These are phyloP conservation scores for Leishmania major DNA, from an alignment of 208 protist genomes.

Conservation along the genomic window DNA sequence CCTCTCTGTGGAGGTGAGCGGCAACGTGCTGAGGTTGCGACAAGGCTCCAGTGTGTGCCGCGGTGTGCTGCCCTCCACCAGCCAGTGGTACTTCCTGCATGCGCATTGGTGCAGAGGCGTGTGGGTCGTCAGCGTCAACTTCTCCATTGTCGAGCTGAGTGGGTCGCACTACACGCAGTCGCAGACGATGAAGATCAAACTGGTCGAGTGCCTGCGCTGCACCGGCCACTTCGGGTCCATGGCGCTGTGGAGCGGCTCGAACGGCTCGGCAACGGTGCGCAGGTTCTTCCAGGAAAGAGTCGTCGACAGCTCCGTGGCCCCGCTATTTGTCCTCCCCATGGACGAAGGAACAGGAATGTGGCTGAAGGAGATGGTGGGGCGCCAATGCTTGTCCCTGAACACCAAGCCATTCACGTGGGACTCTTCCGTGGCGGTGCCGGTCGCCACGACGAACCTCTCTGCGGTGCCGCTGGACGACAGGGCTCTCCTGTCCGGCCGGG, in stretches of 20 bases:
- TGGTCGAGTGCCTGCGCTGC: conserved; percentile 51
- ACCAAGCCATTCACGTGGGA: conserved; percentile 67
- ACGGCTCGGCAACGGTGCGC: conserved; percentile 33
- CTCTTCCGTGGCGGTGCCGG: conserved; percentile 40
- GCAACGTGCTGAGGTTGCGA: conserved; percentile 43
- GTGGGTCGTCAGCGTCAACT: conserved; percentile 73
- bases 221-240: conserved; percentile 73
- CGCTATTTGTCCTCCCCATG: conserved; percentile 72
- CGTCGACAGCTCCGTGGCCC: conserved; percentile 30
- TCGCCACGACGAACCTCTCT: conserved; percentile 4
- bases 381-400: conserved; percentile 43
- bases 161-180: conserved; percentile 53
- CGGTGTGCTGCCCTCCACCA: conserved; percentile 45
- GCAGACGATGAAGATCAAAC: conserved; percentile 51
- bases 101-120: conserved; percentile 66
- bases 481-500: conserved; percentile 45
- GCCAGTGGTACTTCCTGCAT: conserved; percentile 67
- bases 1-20: conserved; percentile 36
- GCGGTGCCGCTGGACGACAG: conserved; percentile 50
- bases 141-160: conserved; percentile 49
- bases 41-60: conserved; percentile 55
- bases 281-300: conserved; percentile 28
- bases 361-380: conserved; percentile 77
- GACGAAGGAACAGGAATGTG: conserved; percentile 86
- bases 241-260: conserved; percentile 41